Evolutionary conservation across 306 rosid species (phyloP).

Genomic region (Cucumis cinereus): DNA sequence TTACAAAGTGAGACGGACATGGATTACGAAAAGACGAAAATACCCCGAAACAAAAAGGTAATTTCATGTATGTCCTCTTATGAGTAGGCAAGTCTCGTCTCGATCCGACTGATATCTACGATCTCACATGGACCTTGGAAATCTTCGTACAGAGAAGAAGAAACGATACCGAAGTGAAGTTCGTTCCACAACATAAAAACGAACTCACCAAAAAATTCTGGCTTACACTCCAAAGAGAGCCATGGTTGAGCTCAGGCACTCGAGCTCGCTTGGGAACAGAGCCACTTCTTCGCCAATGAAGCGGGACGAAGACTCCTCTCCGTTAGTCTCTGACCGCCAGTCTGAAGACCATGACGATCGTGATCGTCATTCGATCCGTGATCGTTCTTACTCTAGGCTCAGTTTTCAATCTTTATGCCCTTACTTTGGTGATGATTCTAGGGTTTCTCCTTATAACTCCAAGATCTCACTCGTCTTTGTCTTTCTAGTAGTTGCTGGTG

Average conservation of each 20-base stretch:
- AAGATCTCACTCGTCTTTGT: constrained; percentile 51
- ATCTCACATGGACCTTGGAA: constrained; percentile 12
- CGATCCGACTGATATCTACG: constrained; percentile 11
- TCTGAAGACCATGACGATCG: constrained; percentile 42
- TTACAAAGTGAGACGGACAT: neutral
- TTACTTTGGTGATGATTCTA: constrained; percentile 52
- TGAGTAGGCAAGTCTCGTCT: neutral
- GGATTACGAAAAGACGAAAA: neutral
- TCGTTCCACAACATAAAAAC: neutral
- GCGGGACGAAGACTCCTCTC: constrained; percentile 68
- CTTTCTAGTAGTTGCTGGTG: constrained; percentile 32
- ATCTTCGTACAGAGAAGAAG: neutral
- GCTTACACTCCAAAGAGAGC: constrained; percentile 39
- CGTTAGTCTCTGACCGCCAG: constrained; percentile 37
- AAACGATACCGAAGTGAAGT: neutral
- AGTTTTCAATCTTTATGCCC: constrained; percentile 39
- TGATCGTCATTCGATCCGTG: constrained; percentile 77
- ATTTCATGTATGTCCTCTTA: neutral
- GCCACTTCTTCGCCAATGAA: constrained; percentile 75
- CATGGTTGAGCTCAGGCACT: constrained; percentile 91
- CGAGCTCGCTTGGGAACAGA: constrained; percentile 54
- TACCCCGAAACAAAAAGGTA: neutral
- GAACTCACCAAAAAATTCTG: constrained; percentile 3
- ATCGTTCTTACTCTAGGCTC: constrained; percentile 36
- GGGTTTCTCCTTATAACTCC: constrained; percentile 53